Evolutionary conservation across 2,329 filamentous ascomycete species (phyloP), one percentile per base, ranked within the genome.

Genomic region (Cytospora paraplurivora): DNA sequence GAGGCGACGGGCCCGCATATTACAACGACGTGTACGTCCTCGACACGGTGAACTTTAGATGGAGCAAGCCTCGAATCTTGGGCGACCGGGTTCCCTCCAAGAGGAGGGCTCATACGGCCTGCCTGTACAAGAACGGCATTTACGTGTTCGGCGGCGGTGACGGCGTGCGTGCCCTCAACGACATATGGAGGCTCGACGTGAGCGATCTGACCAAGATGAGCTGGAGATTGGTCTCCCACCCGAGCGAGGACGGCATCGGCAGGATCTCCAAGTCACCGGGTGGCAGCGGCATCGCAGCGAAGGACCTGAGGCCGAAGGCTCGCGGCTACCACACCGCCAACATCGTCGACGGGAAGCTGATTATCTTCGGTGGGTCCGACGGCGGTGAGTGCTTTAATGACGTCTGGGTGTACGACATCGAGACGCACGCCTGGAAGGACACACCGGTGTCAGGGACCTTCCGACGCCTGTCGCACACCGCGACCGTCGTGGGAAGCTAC

Each of bases 71-170:
- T 50, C 81, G 81, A 50, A 84, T 89, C 52, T 71, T 83, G 32
- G 84, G 86, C 37, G 85, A 87, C 66, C 78, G 78, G 62, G 72
- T 79, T 32, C 88, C 88, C 0, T 87, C 84, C 62, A 85, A 85
- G 68, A 80, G 88, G 27, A 79, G 88, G 57, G 88, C 88, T 4
- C 88, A 90, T 72, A 90, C 88, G 3, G 87, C 88, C n/a, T 90
- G 88, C 68, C 76, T 90, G 21, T 88, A 90, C 76, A 87, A 88
- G 73, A 89, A 86, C 68, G 87, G 88, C 34, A 85, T 90, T 68
- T 90, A 89, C 72, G 78, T 90, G n/a, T 90, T 90, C 71, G 88
- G 88, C 35, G 88, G 88, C 55, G 88, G 88, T 49, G 88, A 90
- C 71, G 88, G 88, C 52, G 85, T 88, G n/a, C 80, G 86, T 54